Base-by-base conservation (phyloP, 108 stramenopile species). In the Cyclotella cryptica region DNA sequence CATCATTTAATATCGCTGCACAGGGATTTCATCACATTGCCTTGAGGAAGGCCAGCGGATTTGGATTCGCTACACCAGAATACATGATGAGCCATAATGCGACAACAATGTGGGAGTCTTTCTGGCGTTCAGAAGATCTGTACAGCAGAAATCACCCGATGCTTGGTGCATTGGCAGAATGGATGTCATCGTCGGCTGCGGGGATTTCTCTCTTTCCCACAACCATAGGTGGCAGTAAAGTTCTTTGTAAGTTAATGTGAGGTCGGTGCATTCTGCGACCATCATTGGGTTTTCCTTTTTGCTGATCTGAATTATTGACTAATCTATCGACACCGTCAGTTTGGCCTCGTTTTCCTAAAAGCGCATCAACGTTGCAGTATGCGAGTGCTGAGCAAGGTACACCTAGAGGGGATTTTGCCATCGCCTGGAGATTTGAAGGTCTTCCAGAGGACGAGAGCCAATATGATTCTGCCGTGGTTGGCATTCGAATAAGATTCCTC, bases 21-120 rank as follows among this genome's bases (percentile, higher is more conserved):
- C 19, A 71, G 42, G 79, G 79, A 0, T 72, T 73, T 68, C 79
- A 80, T 44, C 28, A 73, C 59, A 73, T 80, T 27, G 71, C 79
- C 5, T 30, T 80, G 35, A 58, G 67, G 40, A 80, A 80, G 42
- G 78, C 70, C 19, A 51, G 57, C 15, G 78, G 78, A 19, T 44
- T 79, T 30, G 78, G 78, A 3, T 47, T 79, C 29, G 78, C 26
- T 18, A 79, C 76, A 30, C 62, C 76, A 10, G 80, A 77, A 15
- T 85, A 85, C 30, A 85, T 85, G 84, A 30, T 85, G 22, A 57
- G 63, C 0, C 61, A 72, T 61, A 86, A 86, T 64, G 83, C 79
- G 18, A 86, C 83, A 63, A 86, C 83, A 0, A 54, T 86, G 68
- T 86, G 86, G 86, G 83, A 86, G 45, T 69, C 69, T 39, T 84